Evolutionary conservation across 768 basidiomycete species (phyloP), one percentile per base, ranked within the genome.

Genomic region (Lenzites betulinus): DNA sequence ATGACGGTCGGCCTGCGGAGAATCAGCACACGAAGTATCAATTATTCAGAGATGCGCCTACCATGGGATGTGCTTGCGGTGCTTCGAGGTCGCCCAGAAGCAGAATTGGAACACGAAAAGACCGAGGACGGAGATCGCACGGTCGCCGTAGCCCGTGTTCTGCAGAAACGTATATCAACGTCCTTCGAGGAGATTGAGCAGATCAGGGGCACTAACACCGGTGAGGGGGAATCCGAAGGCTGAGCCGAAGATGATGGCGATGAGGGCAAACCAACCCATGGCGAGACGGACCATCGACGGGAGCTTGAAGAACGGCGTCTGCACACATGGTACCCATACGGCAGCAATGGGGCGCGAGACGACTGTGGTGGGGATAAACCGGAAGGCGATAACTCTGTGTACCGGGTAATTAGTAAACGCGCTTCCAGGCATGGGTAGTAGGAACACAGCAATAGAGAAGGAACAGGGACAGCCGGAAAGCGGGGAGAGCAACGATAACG

Each of bases 191-290:
- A 36, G 38, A 35, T 36, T 48, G 11, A 26, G 48, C 43, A 53
- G 41, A 33, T 26, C 65, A 50, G 22, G 41, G 46, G 46, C 50
- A 67, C 80, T 43, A 62, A 89, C 90, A 50, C 70, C 74, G 48
- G 80, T 72, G 28, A 89, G 80, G 25, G 78, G 75, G 76, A 93
- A 90, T 11, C 93, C 93, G 71, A 92, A 95, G 0, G 92, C 93
- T 20, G 90, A 93, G 30, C 93, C 93, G 59, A 95, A 89, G 48
- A 93, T 78, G 58, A 93, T 84, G 16, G 70, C 92, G 48, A 95
- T 69, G 42, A 95, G 83, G 60, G 83, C 84, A 23, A 91, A 70
- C 90, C 90, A 93, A 51, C 93, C 93, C 38, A 89, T 69, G 7
- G 79, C 69, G 43, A 92, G 77, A 18, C 92, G 81, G 55, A 79